A percentile compares a stretch with the other conserved stretches of the same genome.
phyloP scores from a whole-genome alignment of 768 basidiomycete genomes.

The Baorangia bicolor region DNA sequence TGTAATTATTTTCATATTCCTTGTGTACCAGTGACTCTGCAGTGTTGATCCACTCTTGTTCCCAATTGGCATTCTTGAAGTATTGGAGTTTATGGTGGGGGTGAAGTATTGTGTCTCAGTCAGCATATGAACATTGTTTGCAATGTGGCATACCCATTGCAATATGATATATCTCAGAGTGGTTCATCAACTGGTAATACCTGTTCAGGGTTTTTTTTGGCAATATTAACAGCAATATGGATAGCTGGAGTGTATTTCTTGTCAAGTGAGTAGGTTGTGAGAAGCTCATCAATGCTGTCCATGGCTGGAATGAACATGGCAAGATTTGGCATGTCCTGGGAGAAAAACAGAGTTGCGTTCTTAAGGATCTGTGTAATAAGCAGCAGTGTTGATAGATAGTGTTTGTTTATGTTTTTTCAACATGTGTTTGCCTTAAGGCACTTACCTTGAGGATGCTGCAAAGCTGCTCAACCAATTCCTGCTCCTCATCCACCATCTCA shows the following conservation, averaged over 20 bases:
- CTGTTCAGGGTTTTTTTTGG: too few relatives aligned
- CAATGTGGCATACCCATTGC: not conserved
- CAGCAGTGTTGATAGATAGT: too few relatives aligned
- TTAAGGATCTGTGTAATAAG: not conserved
- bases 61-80: not conserved
- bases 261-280: not conserved
- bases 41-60: too few relatives aligned
- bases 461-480: too few relatives aligned
- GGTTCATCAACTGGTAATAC: too few relatives aligned
- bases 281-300: not conserved
- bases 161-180: not conserved
- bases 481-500: too few relatives aligned
- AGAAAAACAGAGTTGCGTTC: not conserved
- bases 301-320: not conserved
- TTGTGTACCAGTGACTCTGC: too few relatives aligned
- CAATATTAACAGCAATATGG: too few relatives aligned
- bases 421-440: too few relatives aligned
- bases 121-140: not conserved
- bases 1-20: too few relatives aligned
- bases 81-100: not conserved
- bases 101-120: not conserved
- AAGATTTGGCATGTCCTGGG: not conserved
- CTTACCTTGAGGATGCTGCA: too few relatives aligned
- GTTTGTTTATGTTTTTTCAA: too few relatives aligned
- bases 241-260: not conserved